Evolutionary conservation across 1,284 basidiomycete genomes (phyloP).

Genomic region (Ceratobasidium sp.): DNA sequence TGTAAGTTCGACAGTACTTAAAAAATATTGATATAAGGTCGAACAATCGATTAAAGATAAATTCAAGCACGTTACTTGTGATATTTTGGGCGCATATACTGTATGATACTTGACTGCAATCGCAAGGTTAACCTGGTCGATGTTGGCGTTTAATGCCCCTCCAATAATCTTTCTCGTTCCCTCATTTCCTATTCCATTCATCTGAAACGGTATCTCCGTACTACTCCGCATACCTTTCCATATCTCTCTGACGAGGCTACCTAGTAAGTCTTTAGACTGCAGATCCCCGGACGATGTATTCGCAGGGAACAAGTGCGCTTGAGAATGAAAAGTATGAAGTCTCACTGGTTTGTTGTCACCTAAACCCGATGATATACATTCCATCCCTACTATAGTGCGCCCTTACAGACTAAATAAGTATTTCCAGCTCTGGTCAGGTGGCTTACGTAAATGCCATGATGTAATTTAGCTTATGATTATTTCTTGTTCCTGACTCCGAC

Average conservation of each 20-base stretch:
- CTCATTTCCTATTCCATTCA: neutral
- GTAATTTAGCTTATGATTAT: no score
- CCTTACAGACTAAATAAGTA: no score
- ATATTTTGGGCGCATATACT: conserved; percentile 2
- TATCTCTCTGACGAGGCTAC: neutral
- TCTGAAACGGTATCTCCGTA: conserved; percentile 17
- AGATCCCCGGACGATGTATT: neutral
- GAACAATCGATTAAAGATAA: no score
- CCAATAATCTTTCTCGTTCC: neutral
- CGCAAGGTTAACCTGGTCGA: neutral
- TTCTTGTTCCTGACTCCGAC: no score
- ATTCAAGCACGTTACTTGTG: no score
- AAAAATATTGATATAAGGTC: no score
- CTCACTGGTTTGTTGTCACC: neutral
- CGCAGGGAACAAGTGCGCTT: conserved; percentile 3
- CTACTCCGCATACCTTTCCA: neutral
- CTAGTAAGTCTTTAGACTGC: neutral
- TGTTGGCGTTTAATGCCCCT: neutral
- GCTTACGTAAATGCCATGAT: no score
- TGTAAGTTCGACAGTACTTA: no score
- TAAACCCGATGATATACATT: neutral
- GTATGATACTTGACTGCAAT: conserved; percentile 6
- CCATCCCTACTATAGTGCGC: no score
- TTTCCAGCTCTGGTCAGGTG: no score
- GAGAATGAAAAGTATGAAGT: neutral